These are phyloP conservation scores for Phytopythium boreale DNA, from an alignment of 352 stramenopile species.

Conservation along the genomic window DNA sequence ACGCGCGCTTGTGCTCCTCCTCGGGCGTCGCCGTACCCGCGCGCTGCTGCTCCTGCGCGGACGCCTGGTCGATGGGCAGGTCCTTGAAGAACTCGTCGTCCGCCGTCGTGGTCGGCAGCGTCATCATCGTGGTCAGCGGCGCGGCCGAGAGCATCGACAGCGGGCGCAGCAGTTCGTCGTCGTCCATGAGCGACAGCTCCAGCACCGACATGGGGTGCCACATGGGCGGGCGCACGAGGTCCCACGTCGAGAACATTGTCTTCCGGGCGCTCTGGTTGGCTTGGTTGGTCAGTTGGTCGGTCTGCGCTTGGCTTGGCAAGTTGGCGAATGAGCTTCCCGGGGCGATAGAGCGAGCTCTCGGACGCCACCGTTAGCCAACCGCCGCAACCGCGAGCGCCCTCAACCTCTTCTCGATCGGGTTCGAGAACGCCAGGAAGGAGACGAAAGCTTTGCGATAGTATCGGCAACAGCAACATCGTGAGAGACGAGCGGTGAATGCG, in stretches of 20 bases:
- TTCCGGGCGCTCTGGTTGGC: background rate
- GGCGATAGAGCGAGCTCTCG: background rate
- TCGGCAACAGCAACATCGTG: background rate
- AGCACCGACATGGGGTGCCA: constrained; percentile 82
- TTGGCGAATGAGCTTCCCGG: constrained; percentile 18
- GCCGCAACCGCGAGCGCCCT: too few relatives aligned
- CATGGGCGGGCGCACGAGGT: constrained; percentile 66
- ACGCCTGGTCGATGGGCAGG: constrained; percentile 35
- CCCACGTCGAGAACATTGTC: constrained; percentile 68
- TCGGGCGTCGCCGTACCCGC: constrained; percentile 21
- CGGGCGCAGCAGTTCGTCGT: constrained; percentile 40
- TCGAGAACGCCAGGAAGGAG: too few relatives aligned
- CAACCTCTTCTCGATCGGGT: too few relatives aligned
- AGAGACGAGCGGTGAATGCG: background rate
- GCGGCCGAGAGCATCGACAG: constrained; percentile 27
- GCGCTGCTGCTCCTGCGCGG: constrained; percentile 26
- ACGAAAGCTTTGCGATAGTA: background rate
- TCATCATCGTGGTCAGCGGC: constrained; percentile 19
- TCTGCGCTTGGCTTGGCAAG: constrained; percentile 9
- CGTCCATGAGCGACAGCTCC: constrained; percentile 83
- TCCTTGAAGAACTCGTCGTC: constrained; percentile 86
- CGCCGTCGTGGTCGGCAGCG: constrained; percentile 29
- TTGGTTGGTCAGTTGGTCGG: constrained; percentile 5
- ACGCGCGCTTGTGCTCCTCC: constrained; percentile 34
- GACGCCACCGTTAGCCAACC: background rate